phyloP scores from a whole-genome alignment of 305 asterid genomes.

The Andrographis paniculata region DNA sequence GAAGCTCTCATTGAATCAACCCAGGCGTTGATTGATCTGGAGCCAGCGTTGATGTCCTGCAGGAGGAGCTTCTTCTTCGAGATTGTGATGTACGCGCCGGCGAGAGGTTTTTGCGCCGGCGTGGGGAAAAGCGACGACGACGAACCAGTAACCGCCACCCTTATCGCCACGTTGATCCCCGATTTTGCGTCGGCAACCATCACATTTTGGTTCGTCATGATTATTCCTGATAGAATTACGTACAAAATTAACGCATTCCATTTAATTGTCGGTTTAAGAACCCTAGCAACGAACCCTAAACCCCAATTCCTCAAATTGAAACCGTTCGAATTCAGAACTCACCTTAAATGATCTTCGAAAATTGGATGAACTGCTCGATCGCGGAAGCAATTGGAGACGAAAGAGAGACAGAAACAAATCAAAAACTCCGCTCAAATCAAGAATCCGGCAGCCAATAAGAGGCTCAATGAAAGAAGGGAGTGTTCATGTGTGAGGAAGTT shows the following conservation, averaged over 20 bases:
- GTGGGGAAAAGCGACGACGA: conserved; percentile 31
- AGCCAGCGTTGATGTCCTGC: conserved; percentile 43
- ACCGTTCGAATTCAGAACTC: neutral
- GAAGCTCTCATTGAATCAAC: conserved; percentile 89
- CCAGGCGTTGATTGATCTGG: conserved; percentile 66
- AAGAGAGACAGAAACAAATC: no score
- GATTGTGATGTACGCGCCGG: conserved; percentile 51
- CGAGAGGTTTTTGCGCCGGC: conserved; percentile 65
- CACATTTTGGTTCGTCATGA: conserved; percentile 77
- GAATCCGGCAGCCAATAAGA: neutral
- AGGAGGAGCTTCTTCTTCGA: conserved; percentile 58
- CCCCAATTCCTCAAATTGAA: neutral
- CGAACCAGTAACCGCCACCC: conserved; percentile 43
- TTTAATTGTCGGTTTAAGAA: neutral
- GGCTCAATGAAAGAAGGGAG: neutral
- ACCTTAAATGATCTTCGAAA: conserved; percentile 5
- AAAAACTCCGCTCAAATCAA: no score
- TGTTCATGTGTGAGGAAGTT: neutral
- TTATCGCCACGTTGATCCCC: conserved; percentile 37
- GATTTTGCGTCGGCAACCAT: conserved; percentile 44
- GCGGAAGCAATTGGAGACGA: neutral
- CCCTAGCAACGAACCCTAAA: neutral
- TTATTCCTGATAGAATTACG: neutral
- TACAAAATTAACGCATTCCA: neutral
- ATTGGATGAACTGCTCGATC: neutral